Evolutionary conservation across 192 early-diverging fungal species (phyloP), one percentile per base, ranked within the genome.

Genomic region (Backusella westeae): DNA sequence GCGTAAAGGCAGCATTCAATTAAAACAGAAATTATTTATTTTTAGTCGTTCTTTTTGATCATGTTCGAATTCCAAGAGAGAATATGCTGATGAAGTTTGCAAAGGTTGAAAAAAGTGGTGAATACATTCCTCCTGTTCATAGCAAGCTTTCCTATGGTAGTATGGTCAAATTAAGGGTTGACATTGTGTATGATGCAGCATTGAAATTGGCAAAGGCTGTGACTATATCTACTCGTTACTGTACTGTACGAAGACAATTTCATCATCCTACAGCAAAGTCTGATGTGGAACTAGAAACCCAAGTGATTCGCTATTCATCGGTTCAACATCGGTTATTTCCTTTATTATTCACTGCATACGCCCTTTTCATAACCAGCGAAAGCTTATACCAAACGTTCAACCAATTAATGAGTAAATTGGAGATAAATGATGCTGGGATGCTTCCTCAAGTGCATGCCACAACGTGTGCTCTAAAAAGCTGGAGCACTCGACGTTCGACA

Each of bases 21-120:
- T 63, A 29, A 63, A 15, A 63, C n/a, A 63, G 9, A 10, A 39
- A 2, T 8, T 39, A 39, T 10, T 39, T 10, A 39, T 39, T 39
- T 39, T 39, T 68, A 86, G 85, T 73, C 72, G 81, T 93, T 5
- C 75, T 90, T 29, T 93, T 95, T 46, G 85, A 93, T 68, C 86
- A 89, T 35, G 85, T 90, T 71, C 88, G 89, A 6, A 90, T 95
- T 75, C 91, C 94, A 15, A 89, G 92, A 42, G 83, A 89, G 73
- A 89, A 94, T 81, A 92, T 94, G 88, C 74, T 96, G 75, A 91
- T 92, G 89, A 85, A 91, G 15, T 93, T 92, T 81, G 89, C 93
- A 65, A 85, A 84, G 23, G 93, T 96, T 6, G 86, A 87, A 63
- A 81, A 82, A 56, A 85, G 89, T 38, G 93, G 93, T 34, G 75